Conservation (phyloP, 148 eudicot species). For the Rheum nobile region DNA sequence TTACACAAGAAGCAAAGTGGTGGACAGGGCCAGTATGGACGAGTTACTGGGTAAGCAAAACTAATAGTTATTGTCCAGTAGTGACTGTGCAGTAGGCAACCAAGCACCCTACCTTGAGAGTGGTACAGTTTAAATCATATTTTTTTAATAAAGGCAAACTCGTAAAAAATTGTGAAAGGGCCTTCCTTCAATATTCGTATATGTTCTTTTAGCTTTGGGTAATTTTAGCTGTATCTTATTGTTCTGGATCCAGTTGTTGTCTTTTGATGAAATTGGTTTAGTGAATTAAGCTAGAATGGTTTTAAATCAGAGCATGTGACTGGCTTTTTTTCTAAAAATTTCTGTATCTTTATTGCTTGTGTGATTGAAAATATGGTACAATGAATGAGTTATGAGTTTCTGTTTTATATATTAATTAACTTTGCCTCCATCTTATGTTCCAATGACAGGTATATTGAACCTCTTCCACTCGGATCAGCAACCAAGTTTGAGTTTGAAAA, state of each 20-base stretch:
- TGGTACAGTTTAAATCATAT: neutral
- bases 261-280: neutral
- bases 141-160: neutral
- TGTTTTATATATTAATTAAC: conserved; percentile 3
- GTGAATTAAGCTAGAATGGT: neutral
- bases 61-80: neutral
- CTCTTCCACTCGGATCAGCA: conserved; percentile 70
- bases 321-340: neutral
- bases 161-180: neutral
- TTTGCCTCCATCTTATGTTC: neutral
- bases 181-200: neutral
- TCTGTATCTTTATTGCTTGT: neutral
- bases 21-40: conserved; percentile 96
- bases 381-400: neutral
- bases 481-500: conserved; percentile 93
- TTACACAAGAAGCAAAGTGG: conserved; percentile 96
- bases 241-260: neutral
- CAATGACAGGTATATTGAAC: conserved; percentile 63
- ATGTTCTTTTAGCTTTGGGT: neutral
- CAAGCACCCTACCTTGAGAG: neutral
- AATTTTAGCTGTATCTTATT: neutral
- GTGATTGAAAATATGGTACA: neutral
- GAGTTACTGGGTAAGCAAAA: conserved; percentile 73
- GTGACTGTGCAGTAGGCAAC: neutral
- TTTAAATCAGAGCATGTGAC: neutral